A percentile compares a stretch with the other conserved stretches of the same genome.
phyloP scores from a whole-genome alignment of 371 early-diverging fungal genomes.

The Mortierella sp. region DNA sequence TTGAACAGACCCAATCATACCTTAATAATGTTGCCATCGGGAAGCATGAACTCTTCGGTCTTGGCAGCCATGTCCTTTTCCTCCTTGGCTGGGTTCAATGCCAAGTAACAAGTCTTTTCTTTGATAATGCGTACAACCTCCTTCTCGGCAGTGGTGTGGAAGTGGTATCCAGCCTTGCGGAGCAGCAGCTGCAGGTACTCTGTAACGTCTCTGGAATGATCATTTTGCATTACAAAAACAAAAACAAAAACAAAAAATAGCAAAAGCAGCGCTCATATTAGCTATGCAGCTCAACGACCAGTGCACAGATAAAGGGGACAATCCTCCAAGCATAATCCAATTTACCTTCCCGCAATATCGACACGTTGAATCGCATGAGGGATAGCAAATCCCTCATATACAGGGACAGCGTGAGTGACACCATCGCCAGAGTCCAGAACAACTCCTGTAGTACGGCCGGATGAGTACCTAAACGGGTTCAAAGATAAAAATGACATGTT shows the following conservation, averaged over 20 bases:
- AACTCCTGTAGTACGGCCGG: conserved; percentile 99
- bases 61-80: conserved; percentile 95
- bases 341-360: conserved; percentile 79
- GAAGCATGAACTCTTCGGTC: conserved; percentile 97
- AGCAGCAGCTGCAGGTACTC: conserved; percentile 97
- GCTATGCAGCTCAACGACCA: background rate
- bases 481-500: conserved; percentile 90
- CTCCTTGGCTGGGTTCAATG: conserved; percentile 99
- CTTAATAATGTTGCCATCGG: conserved; percentile 99
- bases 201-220: conserved; percentile 91
- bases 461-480: conserved; percentile 33
- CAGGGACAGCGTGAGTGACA: conserved; percentile 99
- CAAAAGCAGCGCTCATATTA: conserved; percentile 26
- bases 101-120: conserved; percentile 99
- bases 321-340: background rate
- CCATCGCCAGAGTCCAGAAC: conserved; percentile 99
- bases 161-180: conserved; percentile 98
- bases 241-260: conserved; percentile 65
- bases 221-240: no score
- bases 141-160: conserved; percentile 99
- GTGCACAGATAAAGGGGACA: background rate
- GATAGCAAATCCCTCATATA: conserved; percentile 99
- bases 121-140: conserved; percentile 99
- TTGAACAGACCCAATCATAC: conserved; percentile 77
- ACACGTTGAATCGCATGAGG: conserved; percentile 99